These are phyloP conservation scores for Cinchona pubescens DNA, from an alignment of 257 asterid species.

Conservation along the genomic window DNA sequence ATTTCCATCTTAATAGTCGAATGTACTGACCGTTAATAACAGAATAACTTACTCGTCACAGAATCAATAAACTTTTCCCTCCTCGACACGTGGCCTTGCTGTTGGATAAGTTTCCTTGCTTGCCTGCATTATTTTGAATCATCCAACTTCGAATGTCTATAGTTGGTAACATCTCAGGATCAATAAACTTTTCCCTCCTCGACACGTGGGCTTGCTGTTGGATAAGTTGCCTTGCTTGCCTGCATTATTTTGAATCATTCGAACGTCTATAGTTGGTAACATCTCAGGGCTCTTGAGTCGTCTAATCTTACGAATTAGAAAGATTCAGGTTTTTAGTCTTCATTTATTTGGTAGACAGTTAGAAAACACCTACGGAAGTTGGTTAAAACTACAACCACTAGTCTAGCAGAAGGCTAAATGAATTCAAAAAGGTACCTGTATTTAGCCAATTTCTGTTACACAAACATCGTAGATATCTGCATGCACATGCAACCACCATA, in stretches of 20 bases:
- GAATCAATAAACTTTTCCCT: not conserved
- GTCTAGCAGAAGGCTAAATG: not conserved
- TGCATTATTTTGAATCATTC: not conserved
- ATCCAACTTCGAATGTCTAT: too few relatives aligned
- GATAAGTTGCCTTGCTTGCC: not conserved
- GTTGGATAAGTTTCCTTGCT: not conserved
- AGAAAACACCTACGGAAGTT: not conserved
- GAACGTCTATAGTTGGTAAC: not conserved
- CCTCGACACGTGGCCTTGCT: slow-evolving; percentile 1
- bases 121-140: not conserved
- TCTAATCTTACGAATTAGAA: not conserved
- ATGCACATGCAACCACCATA: not conserved
- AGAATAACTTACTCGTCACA: not conserved
- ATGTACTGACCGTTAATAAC: not conserved
- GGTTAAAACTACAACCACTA: not conserved
- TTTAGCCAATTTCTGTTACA: not conserved
- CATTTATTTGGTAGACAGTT: not conserved
- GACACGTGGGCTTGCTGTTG: slow-evolving; percentile 8
- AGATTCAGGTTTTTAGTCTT: not conserved
- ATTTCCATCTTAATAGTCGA: not conserved
- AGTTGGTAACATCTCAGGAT: not conserved
- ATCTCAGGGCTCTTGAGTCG: not conserved
- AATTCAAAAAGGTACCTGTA: not conserved
- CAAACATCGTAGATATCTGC: too few relatives aligned
- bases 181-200: not conserved